Conservation (phyloP, 352 stramenopile species). For the Phytophthora multivora region DNA sequence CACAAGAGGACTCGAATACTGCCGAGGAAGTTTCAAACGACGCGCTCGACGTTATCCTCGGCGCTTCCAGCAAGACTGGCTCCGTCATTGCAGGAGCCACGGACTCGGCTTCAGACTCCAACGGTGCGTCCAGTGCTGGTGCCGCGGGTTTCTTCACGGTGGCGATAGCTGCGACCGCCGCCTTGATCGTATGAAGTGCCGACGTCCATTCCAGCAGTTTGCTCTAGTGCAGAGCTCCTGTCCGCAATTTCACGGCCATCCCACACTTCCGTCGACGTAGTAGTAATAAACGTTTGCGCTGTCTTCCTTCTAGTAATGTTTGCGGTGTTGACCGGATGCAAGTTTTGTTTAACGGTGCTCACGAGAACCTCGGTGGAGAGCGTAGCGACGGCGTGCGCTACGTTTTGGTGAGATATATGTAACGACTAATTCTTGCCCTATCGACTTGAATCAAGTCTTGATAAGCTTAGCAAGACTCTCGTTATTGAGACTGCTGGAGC, state of each 20-base stretch:
- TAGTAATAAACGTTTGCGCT: conserved; percentile 26
- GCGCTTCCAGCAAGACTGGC: conserved; percentile 9
- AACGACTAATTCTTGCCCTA: neutral
- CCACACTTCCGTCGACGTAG: neutral
- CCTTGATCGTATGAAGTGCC: conserved; percentile 8
- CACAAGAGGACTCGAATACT: conserved; percentile 18
- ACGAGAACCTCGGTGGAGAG: neutral
- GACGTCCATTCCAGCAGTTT: too few relatives aligned
- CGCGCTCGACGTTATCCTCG: conserved; percentile 30
- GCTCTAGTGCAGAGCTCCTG: conserved; percentile 14
- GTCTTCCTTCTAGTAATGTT: neutral
- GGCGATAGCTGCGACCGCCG: conserved; percentile 5
- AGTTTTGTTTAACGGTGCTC: too few relatives aligned
- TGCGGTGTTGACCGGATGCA: too few relatives aligned
- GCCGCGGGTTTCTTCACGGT: conserved; percentile 11
- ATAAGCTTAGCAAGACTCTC: neutral
- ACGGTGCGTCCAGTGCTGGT: conserved; percentile 10
- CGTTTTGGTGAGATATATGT: neutral
- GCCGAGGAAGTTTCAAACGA: conserved; percentile 11
- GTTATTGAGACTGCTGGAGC: too few relatives aligned
- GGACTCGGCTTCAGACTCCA: conserved; percentile 8
- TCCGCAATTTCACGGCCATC: neutral
- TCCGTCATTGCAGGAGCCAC: conserved; percentile 7
- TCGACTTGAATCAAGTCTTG: neutral
- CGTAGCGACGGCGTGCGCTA: neutral